phyloP scores from a whole-genome alignment of 1,139 yeast species.

The Taphrina wiesneri region DNA sequence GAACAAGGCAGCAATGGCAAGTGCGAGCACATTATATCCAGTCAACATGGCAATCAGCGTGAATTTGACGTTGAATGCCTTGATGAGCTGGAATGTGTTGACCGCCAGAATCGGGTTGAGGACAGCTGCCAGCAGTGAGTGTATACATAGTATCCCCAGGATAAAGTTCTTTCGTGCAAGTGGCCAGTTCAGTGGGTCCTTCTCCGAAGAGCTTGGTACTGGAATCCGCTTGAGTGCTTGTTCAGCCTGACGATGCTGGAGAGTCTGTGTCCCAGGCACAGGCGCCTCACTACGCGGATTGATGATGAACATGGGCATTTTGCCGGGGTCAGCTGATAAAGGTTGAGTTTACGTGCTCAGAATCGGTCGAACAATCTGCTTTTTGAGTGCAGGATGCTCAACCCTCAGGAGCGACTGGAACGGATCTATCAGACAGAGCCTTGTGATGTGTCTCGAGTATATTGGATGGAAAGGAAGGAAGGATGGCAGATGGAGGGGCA shows the following conservation, averaged over 20 bases:
- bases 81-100: slow-evolving; percentile 35
- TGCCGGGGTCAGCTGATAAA: neutral
- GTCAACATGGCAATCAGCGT: slow-evolving; percentile 38
- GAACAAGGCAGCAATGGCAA: slow-evolving; percentile 37
- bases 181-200: slow-evolving; percentile 60
- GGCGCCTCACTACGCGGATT: neutral
- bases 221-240: slow-evolving; percentile 45
- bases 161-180: slow-evolving; percentile 41
- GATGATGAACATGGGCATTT: slow-evolving; percentile 9
- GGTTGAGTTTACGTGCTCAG: neutral
- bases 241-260: neutral
- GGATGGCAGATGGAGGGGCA: neutral
- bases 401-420: too few relatives aligned
- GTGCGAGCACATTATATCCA: slow-evolving; percentile 39
- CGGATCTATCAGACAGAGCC: neutral
- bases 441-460: neutral
- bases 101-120: slow-evolving; percentile 39
- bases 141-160: slow-evolving; percentile 37
- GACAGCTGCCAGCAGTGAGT: slow-evolving; percentile 41
- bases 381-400: too few relatives aligned
- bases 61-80: slow-evolving; percentile 34
- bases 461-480: neutral
- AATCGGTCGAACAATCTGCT: too few relatives aligned
- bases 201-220: slow-evolving; percentile 59
- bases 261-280: slow-evolving; percentile 17